Evolutionary conservation across 2,329 filamentous ascomycete species (phyloP), one percentile per base, ranked within the genome.

Genomic region (Xylaria sp.): DNA sequence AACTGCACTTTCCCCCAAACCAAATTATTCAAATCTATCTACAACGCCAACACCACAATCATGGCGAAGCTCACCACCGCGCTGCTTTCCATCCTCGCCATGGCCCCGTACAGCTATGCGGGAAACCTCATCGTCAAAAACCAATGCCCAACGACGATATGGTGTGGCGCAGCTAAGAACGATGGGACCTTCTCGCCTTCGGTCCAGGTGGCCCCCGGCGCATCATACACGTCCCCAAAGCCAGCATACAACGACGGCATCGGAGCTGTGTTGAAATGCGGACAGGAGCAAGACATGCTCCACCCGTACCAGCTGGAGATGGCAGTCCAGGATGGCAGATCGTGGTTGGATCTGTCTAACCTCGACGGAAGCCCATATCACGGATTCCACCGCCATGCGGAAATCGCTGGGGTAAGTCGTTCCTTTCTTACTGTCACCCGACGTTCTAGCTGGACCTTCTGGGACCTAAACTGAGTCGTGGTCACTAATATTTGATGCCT

Each of bases 301-400:
- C 13, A 61, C 11, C 65, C 67, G 9, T 67, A 66, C 47, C 70
- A 72, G 60, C 46, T 67, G 37, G 70, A 72, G 54, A 17, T 71
- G 2, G 54, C 55, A 0, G 61, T 70, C 17, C 19, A 60, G 31
- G 11, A 63, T 15, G 67, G 68, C n/a, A 31, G 38, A 8, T 54
- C 67, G 4, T 71, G 62, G 59, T 43, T 70, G 9, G 69, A 70
- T 35, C 56, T 72, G 1, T 71, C 69, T 8, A 57, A 60, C 9
- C 21, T 67, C 3, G 54, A 70, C 43, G 69, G 63, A n/a, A 55
- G 64, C 46, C 70, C 70, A 1, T 71, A 70, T 29, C 15, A 68
- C 5, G 8, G 10, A 6, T 58, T 59, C 29, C 33, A 62, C 17
- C 69, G 70, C 25, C 60, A 60, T 23, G 70, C 63, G 3, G 63